Evolutionary conservation across 306 rosid species (phyloP).

Genomic region (Dryas drummondii): DNA sequence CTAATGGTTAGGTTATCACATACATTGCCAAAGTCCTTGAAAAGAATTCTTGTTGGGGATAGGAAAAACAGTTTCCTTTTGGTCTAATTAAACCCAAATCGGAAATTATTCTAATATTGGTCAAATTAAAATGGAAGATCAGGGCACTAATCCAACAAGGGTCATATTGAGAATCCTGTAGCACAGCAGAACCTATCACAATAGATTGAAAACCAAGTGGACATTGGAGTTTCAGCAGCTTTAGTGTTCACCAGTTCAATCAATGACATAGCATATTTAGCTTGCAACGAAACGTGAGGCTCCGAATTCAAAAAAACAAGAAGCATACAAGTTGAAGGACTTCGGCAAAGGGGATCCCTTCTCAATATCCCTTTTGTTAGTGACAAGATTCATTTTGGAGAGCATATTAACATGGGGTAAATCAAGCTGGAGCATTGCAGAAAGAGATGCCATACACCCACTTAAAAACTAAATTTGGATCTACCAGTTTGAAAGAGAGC

Average conservation of each 20-base stretch:
- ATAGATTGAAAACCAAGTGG: neutral
- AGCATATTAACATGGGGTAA: too few relatives aligned
- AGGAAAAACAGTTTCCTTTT: neutral
- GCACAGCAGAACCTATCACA: neutral
- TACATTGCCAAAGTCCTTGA: neutral
- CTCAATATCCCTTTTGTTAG: too few relatives aligned
- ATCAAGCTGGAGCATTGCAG: too few relatives aligned
- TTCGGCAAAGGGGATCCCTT: too few relatives aligned
- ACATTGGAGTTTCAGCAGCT: neutral
- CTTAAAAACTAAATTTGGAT: too few relatives aligned
- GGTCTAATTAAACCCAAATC: neutral
- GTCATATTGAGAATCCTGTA: neutral
- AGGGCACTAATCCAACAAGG: neutral
- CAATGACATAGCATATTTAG: conserved; percentile 54
- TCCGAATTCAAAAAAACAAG: too few relatives aligned
- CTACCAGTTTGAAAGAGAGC: too few relatives aligned
- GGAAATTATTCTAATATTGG: neutral
- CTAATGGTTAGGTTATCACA: neutral
- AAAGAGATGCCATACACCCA: too few relatives aligned
- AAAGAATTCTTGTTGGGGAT: neutral
- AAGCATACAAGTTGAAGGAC: too few relatives aligned
- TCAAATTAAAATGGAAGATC: neutral
- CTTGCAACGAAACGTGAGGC: conserved; percentile 30
- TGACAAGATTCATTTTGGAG: too few relatives aligned
- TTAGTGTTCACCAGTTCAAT: conserved; percentile 53